Evolutionary conservation across 1,284 basidiomycete species (phyloP).

Genomic region (Trametes pubescens): DNA sequence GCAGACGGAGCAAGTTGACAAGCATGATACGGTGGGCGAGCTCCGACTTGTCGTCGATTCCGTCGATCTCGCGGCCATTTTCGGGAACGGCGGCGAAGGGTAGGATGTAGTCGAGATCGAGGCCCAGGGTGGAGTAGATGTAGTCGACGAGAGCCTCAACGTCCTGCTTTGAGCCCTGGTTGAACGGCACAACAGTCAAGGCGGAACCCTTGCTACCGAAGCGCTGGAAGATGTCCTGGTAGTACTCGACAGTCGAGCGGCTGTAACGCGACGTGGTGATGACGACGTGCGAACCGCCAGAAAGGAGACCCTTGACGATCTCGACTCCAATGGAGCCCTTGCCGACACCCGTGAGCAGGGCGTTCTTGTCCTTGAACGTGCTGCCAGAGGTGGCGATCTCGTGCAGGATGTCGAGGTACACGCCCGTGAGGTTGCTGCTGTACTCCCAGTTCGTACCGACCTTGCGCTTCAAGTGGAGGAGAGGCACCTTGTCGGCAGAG

Average conservation of each 20-base stretch:
- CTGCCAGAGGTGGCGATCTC: slow-evolving; percentile 99
- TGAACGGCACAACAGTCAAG: slow-evolving; percentile 97
- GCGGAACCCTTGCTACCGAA: slow-evolving; percentile 95
- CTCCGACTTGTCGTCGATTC: slow-evolving; percentile 96
- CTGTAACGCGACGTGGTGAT: slow-evolving; percentile 97
- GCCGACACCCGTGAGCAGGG: slow-evolving; percentile 96
- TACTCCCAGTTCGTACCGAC: slow-evolving; percentile 98
- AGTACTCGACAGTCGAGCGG: slow-evolving; percentile 96
- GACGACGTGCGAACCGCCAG: slow-evolving; percentile 95
- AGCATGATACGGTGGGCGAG: slow-evolving; percentile 98
- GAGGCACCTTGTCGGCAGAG: slow-evolving; percentile 90
- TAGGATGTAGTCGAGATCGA: slow-evolving; percentile 98
- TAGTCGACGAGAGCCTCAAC: slow-evolving; percentile 98
- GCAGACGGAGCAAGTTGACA: slow-evolving; percentile 92
- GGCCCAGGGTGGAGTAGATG: slow-evolving; percentile 92
- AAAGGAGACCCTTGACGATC: slow-evolving; percentile 94
- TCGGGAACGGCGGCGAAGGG: slow-evolving; percentile 99
- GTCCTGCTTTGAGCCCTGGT: slow-evolving; percentile 98
- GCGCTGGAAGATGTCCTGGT: slow-evolving; percentile 97
- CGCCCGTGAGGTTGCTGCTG: slow-evolving; percentile 94
- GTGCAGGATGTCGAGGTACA: slow-evolving; percentile 95
- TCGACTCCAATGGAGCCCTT: slow-evolving; percentile 98
- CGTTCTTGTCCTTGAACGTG: slow-evolving; percentile 99
- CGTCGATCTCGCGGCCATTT: slow-evolving; percentile 98
- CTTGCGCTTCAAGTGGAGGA: slow-evolving; percentile 96